Conservation (phyloP, 2,329 filamentous ascomycete species). For the Anisogramma anomala region DNA sequence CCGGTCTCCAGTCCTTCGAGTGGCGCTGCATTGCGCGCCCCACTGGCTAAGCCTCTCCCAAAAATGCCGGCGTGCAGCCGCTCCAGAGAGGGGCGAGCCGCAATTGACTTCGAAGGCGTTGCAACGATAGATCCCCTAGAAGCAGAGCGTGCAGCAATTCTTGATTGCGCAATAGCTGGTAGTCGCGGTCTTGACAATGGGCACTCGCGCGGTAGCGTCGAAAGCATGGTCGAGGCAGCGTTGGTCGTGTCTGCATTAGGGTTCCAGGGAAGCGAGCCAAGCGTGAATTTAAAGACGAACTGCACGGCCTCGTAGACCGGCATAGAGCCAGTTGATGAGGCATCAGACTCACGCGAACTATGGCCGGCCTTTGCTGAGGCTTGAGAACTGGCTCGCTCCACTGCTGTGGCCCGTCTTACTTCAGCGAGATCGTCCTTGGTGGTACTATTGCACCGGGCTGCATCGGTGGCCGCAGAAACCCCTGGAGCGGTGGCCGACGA, state of each 20-base stretch:
- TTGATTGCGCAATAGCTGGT: constrained; percentile 57
- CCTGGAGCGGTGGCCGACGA: constrained; percentile 17
- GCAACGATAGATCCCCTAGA: constrained; percentile 22
- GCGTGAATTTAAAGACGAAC: constrained; percentile 63
- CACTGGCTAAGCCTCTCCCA: constrained; percentile 35
- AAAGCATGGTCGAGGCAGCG: constrained; percentile 35
- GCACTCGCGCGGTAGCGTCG: constrained; percentile 44
- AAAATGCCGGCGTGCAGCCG: constrained; percentile 36
- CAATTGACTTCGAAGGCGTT: constrained; percentile 26
- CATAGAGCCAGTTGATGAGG: constrained; percentile 42
- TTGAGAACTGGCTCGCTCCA: constrained; percentile 27
- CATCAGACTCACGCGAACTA: constrained; percentile 27
- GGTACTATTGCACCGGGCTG: constrained; percentile 17
- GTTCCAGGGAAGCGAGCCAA: constrained; percentile 36
- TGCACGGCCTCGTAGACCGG: constrained; percentile 43
- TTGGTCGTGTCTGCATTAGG: constrained; percentile 7
- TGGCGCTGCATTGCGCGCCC: constrained; percentile 38
- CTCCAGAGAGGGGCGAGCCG: constrained; percentile 33
- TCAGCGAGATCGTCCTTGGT: constrained; percentile 38
- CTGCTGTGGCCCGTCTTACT: constrained; percentile 38
- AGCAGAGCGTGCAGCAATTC: constrained; percentile 34
- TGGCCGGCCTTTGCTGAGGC: constrained; percentile 26
- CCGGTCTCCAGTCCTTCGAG: constrained; percentile 17
- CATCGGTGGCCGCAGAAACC: constrained; percentile 6
- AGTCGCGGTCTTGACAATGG: constrained; percentile 58